Conservation (phyloP, 2,329 filamentous ascomycete genomes). For the Rhexocercosporidium sp. region DNA sequence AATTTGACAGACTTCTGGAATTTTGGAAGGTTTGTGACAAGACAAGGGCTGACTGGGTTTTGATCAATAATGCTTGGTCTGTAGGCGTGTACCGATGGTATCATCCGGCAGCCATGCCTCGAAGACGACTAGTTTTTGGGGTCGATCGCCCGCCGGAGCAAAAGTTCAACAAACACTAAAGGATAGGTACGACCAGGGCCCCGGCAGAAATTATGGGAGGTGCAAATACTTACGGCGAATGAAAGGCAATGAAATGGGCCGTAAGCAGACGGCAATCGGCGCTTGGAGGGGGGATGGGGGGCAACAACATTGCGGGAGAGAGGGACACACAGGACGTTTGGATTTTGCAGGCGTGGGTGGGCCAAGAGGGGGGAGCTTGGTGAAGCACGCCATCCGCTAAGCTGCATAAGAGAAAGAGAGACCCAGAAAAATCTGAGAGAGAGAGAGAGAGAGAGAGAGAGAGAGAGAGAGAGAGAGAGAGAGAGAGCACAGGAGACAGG, state of each 20-base stretch:
- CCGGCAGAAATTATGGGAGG: slow-evolving; percentile 6
- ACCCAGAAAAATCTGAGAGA: no score
- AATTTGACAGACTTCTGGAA: slow-evolving; percentile 5
- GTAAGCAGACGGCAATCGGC: neutral
- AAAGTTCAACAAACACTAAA: neutral
- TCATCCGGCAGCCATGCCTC: slow-evolving; percentile 9
- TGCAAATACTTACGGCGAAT: neutral
- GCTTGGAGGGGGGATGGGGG: neutral
- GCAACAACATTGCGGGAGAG: slow-evolving; percentile 1
- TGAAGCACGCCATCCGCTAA: slow-evolving; percentile 20
- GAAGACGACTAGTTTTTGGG: neutral
- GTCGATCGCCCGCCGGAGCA: neutral
- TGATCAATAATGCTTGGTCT: neutral
- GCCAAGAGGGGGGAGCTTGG: slow-evolving; percentile 4
- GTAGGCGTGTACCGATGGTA: neutral
- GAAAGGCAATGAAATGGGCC: neutral
- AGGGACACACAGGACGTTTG: neutral
- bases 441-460: no score
- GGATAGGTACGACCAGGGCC: neutral
- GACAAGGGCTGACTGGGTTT: neutral
- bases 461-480: no score
- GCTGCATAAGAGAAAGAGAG: neutral
- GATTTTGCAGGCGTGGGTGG: slow-evolving; percentile 5
- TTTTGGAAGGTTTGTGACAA: neutral
- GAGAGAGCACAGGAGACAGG: no score